Evolutionary conservation across 208 protist genomes (phyloP), one percentile per base, ranked within the genome.

Genomic region (Trypanosomatidae sp.): DNA sequence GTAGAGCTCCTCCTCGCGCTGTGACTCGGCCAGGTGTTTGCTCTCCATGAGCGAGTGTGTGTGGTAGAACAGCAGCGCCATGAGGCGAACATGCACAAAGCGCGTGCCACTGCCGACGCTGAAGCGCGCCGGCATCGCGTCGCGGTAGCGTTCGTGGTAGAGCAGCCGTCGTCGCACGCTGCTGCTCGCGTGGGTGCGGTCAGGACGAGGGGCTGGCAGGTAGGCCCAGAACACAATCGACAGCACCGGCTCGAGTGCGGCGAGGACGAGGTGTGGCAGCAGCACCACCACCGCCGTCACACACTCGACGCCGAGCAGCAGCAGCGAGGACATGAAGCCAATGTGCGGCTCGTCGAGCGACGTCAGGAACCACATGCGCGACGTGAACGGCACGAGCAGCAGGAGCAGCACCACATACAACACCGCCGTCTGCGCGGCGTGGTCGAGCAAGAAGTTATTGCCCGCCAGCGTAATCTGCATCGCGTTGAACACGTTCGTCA

Each of bases 331-430:
- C 47, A 80, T 60, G 6, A 75, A 20, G 8, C 54, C 67, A 11
- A 67, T 63, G 30, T 70, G 68, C 3, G 81, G 81, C 51, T 90
- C 75, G 43, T 85, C 70, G 4, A 82, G 19, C 0, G 81, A 90
- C 0, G 70, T 63, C n/a, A 90, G 55, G 27, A 90, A 75, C 72
- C 74, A 90, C 18, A 78, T 45, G 18, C 69, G 81, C 6, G 81
- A 71, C 2, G 75, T 86, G 48, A 84, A 90, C 2, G 81, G 75
- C 20, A 71, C 53, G 19, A 74, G 75, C 1, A 83, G 48, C n/a
- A 73, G 21, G 4, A 52, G 46, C n/a, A 86, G 48, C 2, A 83
- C n/a, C 22, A 76, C 18, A 40, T 84, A 81, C 10, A 90, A 28
- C 11, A 81, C 10, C 11, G 68, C 58, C 6, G 73, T 81, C 44